Evolutionary conservation across 208 protist species (phyloP).

Genomic region (Acanthamoeba sp.): DNA sequence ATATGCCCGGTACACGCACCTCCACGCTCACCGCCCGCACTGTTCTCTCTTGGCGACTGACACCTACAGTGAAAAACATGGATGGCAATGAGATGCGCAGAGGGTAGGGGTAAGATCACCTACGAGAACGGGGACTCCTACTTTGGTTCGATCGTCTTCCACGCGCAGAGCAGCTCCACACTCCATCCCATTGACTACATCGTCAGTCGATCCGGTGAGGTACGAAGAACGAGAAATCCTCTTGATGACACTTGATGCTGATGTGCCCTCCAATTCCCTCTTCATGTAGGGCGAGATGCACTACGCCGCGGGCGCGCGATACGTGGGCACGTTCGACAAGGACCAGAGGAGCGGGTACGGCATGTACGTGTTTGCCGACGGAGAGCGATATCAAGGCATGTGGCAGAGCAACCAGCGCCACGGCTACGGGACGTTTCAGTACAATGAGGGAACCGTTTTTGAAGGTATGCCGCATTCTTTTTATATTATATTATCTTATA

Average conservation of each 20-base stretch:
- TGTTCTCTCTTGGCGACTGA: background rate
- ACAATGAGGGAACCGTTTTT: conserved; percentile 37
- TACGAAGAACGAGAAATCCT: too few species aligned
- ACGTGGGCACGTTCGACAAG: conserved; percentile 31
- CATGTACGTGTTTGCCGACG: conserved; percentile 36
- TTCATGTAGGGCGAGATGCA: conserved; percentile 28
- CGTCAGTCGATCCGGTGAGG: background rate
- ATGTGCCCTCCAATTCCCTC: background rate
- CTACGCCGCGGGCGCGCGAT: background rate
- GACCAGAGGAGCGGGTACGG: conserved; percentile 40
- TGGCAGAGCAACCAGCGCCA: conserved; percentile 60
- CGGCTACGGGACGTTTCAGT: conserved; percentile 44
- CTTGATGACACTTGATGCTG: background rate
- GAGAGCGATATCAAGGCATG: conserved; percentile 38
- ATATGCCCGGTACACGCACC: background rate
- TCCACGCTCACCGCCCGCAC: background rate
- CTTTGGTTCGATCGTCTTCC: background rate
- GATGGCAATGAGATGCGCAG: background rate
- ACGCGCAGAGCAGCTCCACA: background rate
- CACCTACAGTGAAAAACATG: too few species aligned
- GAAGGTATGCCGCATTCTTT: background rate
- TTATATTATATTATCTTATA: background rate
- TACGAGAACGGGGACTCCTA: conserved; percentile 27
- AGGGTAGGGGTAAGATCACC: background rate
- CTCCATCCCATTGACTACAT: background rate